A percentile compares a stretch with the other conserved stretches of the same genome.
Conservation (phyloP, 768 basidiomycete species). For the Naganishia friedmannii region DNA sequence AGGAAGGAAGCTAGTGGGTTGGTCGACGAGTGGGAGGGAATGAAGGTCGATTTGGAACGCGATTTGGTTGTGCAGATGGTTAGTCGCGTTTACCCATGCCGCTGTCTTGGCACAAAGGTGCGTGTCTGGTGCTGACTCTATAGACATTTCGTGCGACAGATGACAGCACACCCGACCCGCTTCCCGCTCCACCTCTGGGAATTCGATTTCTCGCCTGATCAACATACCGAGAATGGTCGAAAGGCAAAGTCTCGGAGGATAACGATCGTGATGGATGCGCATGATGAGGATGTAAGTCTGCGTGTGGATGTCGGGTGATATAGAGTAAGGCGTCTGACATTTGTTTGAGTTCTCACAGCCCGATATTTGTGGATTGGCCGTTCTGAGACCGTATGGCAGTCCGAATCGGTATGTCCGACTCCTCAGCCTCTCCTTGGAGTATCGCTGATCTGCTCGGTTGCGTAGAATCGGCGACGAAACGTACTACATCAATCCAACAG, state of each 20-base stretch:
- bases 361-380: conserved; percentile 35
- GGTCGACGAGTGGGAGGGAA: conserved; percentile 34
- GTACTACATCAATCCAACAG: no score
- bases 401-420: conserved; percentile 16
- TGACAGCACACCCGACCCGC: conserved; percentile 45
- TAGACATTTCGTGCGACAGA: conserved; percentile 32
- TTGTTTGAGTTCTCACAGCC: conserved; percentile 28
- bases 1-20: conserved; percentile 37
- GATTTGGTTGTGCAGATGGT: conserved; percentile 42
- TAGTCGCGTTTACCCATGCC: conserved; percentile 10
- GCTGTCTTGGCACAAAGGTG: no score
- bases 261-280: conserved; percentile 45
- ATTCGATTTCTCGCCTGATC: conserved; percentile 36
- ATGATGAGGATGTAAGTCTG: conserved; percentile 39
- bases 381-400: conserved; percentile 19
- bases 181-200: conserved; percentile 48
- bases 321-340: background rate
- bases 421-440: no score
- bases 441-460: background rate
- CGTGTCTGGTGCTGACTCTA: background rate
- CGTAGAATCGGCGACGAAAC: no score
- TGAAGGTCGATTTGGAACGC: conserved; percentile 36
- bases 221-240: conserved; percentile 16
- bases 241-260: conserved; percentile 34
- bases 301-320: background rate